Base-by-base conservation (phyloP, 106 monocot species). In the Dendrobium nobile region DNA sequence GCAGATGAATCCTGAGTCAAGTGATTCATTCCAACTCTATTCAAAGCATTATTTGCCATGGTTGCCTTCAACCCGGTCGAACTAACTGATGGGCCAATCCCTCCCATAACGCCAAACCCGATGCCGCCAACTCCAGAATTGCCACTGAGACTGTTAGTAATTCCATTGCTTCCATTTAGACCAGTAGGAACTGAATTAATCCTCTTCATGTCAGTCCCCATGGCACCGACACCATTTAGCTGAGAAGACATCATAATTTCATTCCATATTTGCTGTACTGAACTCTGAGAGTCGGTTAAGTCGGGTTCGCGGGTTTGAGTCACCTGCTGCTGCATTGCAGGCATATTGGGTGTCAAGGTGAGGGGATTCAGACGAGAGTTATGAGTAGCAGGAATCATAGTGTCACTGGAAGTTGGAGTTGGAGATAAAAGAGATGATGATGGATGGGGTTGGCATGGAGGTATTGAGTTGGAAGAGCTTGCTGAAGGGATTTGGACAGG, bases 181-280 rank as follows among this genome's bases (percentile, higher is more conserved):
- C 76, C 44, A 4, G 78, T 41, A 2, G 65, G 45, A 17, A 82
- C 83, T 0, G 85, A 86, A 85, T 85, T 86, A 17, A 84, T 80
- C 45, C 84, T 83, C 56, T 89, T 89, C 77, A 85, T 84, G 5
- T 87, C 89, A 61, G 78, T 89, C n/a, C 80, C 85, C 9, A 84
- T 18, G 17, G 58, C 55, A 33, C 77, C 59, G 0, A 73, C 48
- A 44, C 79, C 82, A 44, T 80, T 88, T 15, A 83, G 51, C 59
- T 88, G 85, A 1, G 92, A 82, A 15, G 92, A 89, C 84, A 89
- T 85, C 77, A 89, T 84, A 82, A 92, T 88, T 82, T 90, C 92
- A 43, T 90, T 90, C 68, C 90, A 67, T 47, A 90, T 81, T 79
- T 87, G 86, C 22, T 92, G 92, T 73, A 92, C 86, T 1, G 92